Base-by-base conservation (phyloP, 306 rosid species). In the Inga leiocalycina region DNA sequence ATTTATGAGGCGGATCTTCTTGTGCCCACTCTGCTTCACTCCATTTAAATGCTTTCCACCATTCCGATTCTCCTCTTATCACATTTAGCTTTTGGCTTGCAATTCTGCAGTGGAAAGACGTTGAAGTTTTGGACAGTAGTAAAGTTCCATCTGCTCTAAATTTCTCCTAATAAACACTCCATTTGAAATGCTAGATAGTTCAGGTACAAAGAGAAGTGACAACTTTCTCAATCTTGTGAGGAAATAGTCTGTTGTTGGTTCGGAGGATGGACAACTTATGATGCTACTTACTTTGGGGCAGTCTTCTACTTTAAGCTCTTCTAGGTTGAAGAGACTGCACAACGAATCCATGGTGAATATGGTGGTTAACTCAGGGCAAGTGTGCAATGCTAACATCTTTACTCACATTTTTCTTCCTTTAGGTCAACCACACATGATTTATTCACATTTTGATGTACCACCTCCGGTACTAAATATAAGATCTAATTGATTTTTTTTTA, bases 41-140 rank as follows among this genome's bases (percentile, higher is more conserved):
- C 73, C 39, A 80, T 37, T 20, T 2, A 7, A 73, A 54, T 3
- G 45, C 57, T 10, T 52, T 34, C 83, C 83, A 69, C 77, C 83
- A 79, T 24, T 9, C 3, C 2, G 1, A 12, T 62, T 79, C 56
- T 41, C 83, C 83, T n/a, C 20, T 41, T 8, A 70, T 54, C 10
- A 13, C 15, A 32, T 39, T 68, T 13, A 79, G 35, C 6, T 8
- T 1, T 15, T 52, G 2, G 15, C 19, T 54, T 3, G 69, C 0
- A 37, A 24, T 69, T 79, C 82, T 2, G 5, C 7, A 22, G 13
- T 4, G 0, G 35, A 69, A 8, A 52, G 56, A 1, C 64, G 22
- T 13, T 68, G 9, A 15, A 79, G 76, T 22, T 69, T 52, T 7
- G 82, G 66, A 17, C 82, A 79, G 16, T 51, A 3, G 68, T 79